These are phyloP conservation scores for Coffea eugenioides DNA, from an alignment of 257 asterid genomes.

Conservation along the genomic window DNA sequence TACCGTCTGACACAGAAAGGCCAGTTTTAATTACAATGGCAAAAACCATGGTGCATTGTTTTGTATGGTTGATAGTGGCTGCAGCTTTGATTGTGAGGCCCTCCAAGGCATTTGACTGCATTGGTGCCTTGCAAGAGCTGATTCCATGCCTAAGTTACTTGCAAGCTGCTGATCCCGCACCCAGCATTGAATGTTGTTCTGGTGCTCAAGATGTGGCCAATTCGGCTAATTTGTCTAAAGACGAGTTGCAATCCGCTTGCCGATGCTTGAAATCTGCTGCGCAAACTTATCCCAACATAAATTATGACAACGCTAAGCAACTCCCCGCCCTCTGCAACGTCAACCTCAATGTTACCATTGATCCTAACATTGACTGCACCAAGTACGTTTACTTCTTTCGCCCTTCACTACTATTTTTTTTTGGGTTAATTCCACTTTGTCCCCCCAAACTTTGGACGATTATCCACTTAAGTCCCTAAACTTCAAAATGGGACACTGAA, in stretches of 20 bases:
- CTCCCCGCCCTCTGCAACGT: constrained; percentile 11
- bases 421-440: too few relatives aligned
- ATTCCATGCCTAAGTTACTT: not conserved
- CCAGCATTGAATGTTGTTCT: not conserved
- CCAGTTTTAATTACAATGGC: not conserved
- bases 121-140: not conserved
- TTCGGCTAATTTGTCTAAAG: not conserved
- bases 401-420: too few relatives aligned
- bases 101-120: not conserved
- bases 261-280: constrained; percentile 3
- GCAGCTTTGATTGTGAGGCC: not conserved
- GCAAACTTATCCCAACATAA: not conserved
- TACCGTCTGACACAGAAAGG: too few relatives aligned
- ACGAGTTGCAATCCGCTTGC: not conserved
- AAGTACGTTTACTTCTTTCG: not conserved
- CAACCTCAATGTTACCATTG: constrained; percentile 6
- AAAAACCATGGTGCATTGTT: not conserved
- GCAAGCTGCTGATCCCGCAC: not conserved
- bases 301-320: not conserved
- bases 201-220: constrained; percentile 2
- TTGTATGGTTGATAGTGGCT: not conserved
- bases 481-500: too few relatives aligned
- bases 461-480: too few relatives aligned
- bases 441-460: too few relatives aligned
- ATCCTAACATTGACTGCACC: constrained; percentile 7